These are phyloP conservation scores for Leucocoprinus birnbaumii DNA, from an alignment of 768 basidiomycete genomes.

Conservation along the genomic window DNA sequence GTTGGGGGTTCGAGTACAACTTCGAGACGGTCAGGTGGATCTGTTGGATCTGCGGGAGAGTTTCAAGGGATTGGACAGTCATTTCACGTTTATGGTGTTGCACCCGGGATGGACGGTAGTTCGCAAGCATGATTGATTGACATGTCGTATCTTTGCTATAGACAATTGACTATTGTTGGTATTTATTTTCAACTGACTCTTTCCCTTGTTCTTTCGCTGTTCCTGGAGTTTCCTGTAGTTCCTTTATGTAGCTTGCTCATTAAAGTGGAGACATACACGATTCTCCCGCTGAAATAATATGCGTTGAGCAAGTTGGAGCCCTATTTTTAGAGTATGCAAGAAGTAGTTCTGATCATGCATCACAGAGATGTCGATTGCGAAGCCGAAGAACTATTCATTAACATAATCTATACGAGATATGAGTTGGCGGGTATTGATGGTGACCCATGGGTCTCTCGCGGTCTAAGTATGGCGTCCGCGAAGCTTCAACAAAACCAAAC, in stretches of 20 bases:
- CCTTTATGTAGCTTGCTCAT: too few relatives aligned
- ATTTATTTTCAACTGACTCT: too few relatives aligned
- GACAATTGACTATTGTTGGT: neutral
- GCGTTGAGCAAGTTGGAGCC: neutral
- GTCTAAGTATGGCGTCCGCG: neutral
- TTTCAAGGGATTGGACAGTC: neutral
- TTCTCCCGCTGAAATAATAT: too few relatives aligned
- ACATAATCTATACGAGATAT: too few relatives aligned
- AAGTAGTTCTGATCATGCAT: too few relatives aligned
- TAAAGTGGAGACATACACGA: too few relatives aligned
- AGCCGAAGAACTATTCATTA: too few relatives aligned
- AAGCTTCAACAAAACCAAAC: neutral
- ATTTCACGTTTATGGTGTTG: neutral
- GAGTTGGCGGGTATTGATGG: neutral
- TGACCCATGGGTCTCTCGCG: neutral
- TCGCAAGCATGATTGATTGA: neutral
- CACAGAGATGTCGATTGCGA: too few relatives aligned
- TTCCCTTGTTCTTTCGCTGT: too few relatives aligned
- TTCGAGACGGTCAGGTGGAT: neutral
- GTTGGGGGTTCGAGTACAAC: neutral
- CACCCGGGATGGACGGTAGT: neutral
- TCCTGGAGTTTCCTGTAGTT: too few relatives aligned
- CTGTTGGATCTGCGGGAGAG: neutral
- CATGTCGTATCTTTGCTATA: too few relatives aligned
- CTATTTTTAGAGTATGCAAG: too few relatives aligned